These are phyloP conservation scores for Talaromyces sp. DNA, from an alignment of 2,329 filamentous ascomycete species.

Conservation along the genomic window DNA sequence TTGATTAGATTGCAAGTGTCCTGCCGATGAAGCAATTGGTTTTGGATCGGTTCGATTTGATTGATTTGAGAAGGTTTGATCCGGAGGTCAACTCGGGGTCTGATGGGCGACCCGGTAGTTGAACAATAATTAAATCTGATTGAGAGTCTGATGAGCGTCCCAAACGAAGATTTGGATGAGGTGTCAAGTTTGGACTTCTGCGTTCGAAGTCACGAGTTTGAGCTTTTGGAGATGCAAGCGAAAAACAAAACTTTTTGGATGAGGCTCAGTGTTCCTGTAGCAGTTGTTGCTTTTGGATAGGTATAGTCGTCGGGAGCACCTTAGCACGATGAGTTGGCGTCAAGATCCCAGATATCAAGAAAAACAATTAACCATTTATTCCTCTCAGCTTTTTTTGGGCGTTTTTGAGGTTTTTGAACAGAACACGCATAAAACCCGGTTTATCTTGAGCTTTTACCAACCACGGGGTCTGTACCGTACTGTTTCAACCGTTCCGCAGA, in stretches of 20 bases:
- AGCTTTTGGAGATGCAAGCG: not conserved
- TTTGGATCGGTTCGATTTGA: not conserved
- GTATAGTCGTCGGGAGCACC: slow-evolving; percentile 8
- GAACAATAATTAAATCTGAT: not conserved
- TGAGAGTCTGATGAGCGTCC: not conserved
- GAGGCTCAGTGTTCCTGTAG: slow-evolving; percentile 3
- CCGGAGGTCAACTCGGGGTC: not conserved
- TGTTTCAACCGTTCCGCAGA: slow-evolving; percentile 5
- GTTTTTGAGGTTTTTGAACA: slow-evolving; percentile 12
- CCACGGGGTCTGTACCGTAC: slow-evolving; percentile 1
- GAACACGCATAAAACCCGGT: slow-evolving; percentile 16
- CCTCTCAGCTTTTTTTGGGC: slow-evolving; percentile 12
- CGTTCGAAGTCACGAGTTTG: not conserved
- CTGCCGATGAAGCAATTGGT: slow-evolving; percentile 5
- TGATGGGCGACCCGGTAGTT: not conserved
- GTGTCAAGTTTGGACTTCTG: not conserved
- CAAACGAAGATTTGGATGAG: not conserved
- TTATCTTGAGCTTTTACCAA: slow-evolving; percentile 14
- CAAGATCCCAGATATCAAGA: slow-evolving; percentile 15
- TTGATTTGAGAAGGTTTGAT: not conserved
- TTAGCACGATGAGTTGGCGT: slow-evolving; percentile 1
- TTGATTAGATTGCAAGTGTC: slow-evolving; percentile 8
- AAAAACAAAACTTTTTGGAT: not conserved
- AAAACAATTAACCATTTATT: slow-evolving; percentile 13
- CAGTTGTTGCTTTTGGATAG: slow-evolving; percentile 4